These are phyloP conservation scores for Candida loeiensis DNA, from an alignment of 805 yeast genomes.

Conservation along the genomic window DNA sequence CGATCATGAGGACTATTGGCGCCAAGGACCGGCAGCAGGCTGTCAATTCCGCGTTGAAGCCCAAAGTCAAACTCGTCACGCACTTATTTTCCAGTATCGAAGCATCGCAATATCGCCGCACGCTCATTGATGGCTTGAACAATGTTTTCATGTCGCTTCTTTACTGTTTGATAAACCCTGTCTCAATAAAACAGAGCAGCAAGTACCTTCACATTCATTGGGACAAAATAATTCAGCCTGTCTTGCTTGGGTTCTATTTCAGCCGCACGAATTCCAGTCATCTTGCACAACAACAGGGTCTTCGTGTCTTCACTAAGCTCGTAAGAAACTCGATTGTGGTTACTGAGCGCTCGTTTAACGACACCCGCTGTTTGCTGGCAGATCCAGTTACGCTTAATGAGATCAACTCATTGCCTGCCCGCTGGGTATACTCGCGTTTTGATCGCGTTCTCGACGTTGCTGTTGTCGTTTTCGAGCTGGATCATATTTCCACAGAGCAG, in stretches of 20 bases:
- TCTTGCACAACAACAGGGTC: conserved; percentile 30
- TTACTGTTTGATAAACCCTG: conserved; percentile 23
- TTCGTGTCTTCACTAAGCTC: conserved; percentile 22
- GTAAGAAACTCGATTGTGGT: conserved; percentile 19
- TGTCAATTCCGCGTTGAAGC: conserved; percentile 17
- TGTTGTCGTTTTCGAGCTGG: conserved; percentile 22
- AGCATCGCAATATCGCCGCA: conserved; percentile 17
- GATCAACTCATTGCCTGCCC: conserved; percentile 27
- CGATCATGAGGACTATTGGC: conserved; percentile 12
- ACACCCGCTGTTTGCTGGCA: conserved; percentile 30
- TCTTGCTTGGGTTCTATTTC: conserved; percentile 33
- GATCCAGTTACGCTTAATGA: conserved; percentile 30
- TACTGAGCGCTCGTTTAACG: conserved; percentile 21
- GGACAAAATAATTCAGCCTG: conserved; percentile 35
- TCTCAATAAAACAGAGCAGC: conserved; percentile 15
- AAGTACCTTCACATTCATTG: conserved; percentile 33
- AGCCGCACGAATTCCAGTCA: conserved; percentile 20
- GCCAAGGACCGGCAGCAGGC: conserved; percentile 14
- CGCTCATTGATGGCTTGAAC: conserved; percentile 29
- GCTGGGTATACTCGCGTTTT: conserved; percentile 33
- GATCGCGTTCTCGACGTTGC: conserved; percentile 29
- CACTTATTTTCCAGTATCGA: conserved; percentile 25
- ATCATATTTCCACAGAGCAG: conserved; percentile 19
- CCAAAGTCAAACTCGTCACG: conserved; percentile 27
- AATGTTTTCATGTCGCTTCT: conserved; percentile 27